phyloP scores from a whole-genome alignment of 495 filamentous ascomycete genomes.

The Coniosporium apollinis region DNA sequence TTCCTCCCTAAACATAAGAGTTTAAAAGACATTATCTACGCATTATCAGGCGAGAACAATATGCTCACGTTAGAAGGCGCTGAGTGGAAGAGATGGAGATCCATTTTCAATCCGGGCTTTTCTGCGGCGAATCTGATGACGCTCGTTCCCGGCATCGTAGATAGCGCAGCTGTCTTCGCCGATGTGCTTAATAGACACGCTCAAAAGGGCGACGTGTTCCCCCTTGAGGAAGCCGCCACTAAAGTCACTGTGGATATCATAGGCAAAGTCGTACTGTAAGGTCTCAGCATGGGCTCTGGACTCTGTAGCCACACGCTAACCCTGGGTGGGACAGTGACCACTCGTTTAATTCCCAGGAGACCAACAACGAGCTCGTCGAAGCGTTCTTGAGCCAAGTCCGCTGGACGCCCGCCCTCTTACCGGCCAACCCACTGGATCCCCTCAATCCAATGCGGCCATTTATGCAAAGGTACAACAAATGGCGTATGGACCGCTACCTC shows the following conservation, averaged over 20 bases:
- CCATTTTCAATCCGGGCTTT: constrained; percentile 33
- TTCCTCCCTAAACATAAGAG: constrained; percentile 18
- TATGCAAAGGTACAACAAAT: constrained; percentile 17
- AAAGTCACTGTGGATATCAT: constrained; percentile 30
- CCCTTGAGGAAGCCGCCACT: constrained; percentile 19
- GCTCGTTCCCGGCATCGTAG: constrained; percentile 25
- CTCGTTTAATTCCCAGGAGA: constrained; percentile 19
- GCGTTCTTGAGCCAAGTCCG: constrained; percentile 20
- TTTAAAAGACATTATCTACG: constrained; percentile 17
- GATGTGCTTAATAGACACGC: constrained; percentile 19
- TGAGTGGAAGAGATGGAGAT: constrained; percentile 27
- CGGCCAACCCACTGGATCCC: constrained; percentile 10
- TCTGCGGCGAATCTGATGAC: constrained; percentile 22
- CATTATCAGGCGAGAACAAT: constrained; percentile 20
- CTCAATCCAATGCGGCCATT: constrained; percentile 13
- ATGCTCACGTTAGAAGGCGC: constrained; percentile 22
- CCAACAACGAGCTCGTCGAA: constrained; percentile 18
- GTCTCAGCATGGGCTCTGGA: no score
- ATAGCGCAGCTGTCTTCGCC: constrained; percentile 23
- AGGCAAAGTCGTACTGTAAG: constrained; percentile 25
- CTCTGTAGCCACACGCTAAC: constrained; percentile 12
- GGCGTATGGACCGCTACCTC: constrained; percentile 21
- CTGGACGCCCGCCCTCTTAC: constrained; percentile 9
- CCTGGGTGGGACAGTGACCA: background rate
- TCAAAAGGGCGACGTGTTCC: constrained; percentile 18